A percentile compares a stretch with the other conserved stretches of the same genome.
Evolutionary conservation across 2,329 filamentous ascomycete genomes (phyloP).

Genomic region (Ramularia endophylla): DNA sequence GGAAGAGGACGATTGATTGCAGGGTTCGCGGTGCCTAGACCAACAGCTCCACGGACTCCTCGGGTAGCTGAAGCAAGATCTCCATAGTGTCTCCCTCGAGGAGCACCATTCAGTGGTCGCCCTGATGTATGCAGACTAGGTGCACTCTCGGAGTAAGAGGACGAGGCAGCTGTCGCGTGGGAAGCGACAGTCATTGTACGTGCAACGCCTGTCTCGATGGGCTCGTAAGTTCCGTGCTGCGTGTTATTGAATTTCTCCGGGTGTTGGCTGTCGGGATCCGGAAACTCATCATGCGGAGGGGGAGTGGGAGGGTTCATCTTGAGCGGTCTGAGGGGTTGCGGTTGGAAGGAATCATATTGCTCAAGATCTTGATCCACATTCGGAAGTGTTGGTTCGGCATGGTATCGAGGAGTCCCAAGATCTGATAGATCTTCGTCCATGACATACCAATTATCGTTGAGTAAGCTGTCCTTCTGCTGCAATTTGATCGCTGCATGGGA

Average conservation of each 20-base stretch:
- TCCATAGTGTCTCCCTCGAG: constrained; percentile 42
- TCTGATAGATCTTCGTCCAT: constrained; percentile 24
- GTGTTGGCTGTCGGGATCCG: constrained; percentile 6
- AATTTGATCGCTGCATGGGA: constrained; percentile 15
- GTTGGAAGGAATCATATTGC: constrained; percentile 23
- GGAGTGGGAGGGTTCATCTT: constrained; percentile 45
- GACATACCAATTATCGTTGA: constrained; percentile 46
- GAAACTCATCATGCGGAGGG: constrained; percentile 17
- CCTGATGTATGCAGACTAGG: constrained; percentile 18
- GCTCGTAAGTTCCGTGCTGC: constrained; percentile 2
- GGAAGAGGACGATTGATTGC: constrained; percentile 1
- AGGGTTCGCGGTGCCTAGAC: constrained; percentile 1
- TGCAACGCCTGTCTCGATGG: constrained; percentile 20
- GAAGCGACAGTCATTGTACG: constrained; percentile 29
- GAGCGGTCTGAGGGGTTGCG: constrained; percentile 31
- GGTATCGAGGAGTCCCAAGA: constrained; percentile 17
- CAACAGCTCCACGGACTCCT: constrained; percentile 28
- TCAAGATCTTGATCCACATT: constrained; percentile 13
- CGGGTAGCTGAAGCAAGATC: constrained; percentile 40
- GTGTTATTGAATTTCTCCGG: constrained; percentile 2
- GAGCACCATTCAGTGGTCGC: constrained; percentile 23
- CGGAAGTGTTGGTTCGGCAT: constrained; percentile 13
- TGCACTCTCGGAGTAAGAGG: constrained; percentile 31
- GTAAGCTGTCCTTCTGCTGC: constrained; percentile 32
- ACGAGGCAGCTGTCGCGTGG: constrained; percentile 24